Conservation (phyloP, 805 yeast species). For the Candida odintsovae region DNA sequence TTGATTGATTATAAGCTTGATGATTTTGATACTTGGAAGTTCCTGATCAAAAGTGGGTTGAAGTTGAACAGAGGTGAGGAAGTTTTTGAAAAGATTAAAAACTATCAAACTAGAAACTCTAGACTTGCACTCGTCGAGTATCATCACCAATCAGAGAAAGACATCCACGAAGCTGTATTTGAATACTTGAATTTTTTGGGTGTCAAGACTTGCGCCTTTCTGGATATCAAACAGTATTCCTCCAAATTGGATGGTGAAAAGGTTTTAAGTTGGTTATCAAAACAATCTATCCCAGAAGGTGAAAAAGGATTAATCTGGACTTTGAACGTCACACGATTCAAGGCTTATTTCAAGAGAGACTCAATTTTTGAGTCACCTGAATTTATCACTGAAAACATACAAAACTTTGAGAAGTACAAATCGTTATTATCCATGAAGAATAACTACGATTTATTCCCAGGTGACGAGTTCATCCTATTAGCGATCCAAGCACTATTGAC, state of each 20-base stretch:
- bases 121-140: slow-evolving; percentile 47
- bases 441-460: slow-evolving; percentile 65
- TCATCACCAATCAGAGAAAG: slow-evolving; percentile 18
- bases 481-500: slow-evolving; percentile 37
- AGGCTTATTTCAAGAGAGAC: slow-evolving; percentile 25
- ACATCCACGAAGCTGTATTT: slow-evolving; percentile 26
- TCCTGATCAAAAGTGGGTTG: slow-evolving; percentile 40
- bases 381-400: slow-evolving; percentile 29
- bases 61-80: slow-evolving; percentile 26
- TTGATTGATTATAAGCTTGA: slow-evolving; percentile 49
- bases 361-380: slow-evolving; percentile 15
- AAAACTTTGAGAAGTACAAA: slow-evolving; percentile 34
- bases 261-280: slow-evolving; percentile 20
- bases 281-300: slow-evolving; percentile 16
- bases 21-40: slow-evolving; percentile 74
- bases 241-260: slow-evolving; percentile 6
- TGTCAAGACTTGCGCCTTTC: slow-evolving; percentile 57
- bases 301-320: slow-evolving; percentile 22
- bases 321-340: slow-evolving; percentile 46
- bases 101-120: slow-evolving; percentile 47
- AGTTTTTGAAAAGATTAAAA: slow-evolving; percentile 29
- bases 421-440: slow-evolving; percentile 33
- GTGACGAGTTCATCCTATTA: slow-evolving; percentile 59
- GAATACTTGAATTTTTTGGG: slow-evolving; percentile 37
- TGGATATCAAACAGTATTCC: slow-evolving; percentile 44